Conservation (phyloP, 1,284 basidiomycete genomes). For the Ustilago curta region DNA sequence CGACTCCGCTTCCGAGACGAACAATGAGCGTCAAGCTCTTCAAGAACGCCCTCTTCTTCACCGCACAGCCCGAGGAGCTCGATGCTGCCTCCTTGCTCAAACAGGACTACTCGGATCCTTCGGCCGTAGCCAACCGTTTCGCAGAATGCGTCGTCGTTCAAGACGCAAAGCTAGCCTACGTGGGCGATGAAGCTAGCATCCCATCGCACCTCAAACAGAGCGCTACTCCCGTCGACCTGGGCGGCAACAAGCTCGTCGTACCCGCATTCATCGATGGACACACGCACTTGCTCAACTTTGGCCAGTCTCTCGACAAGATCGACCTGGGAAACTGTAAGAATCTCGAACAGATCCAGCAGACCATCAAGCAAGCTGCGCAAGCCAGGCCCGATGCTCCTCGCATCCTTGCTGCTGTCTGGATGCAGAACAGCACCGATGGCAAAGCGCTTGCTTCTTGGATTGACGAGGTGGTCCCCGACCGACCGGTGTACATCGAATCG, state of each 20-base stretch:
- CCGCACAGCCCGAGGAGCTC: constrained; percentile 39
- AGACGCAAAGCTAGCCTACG: constrained; percentile 35
- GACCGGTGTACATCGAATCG: constrained; percentile 45
- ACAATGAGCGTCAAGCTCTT: constrained; percentile 32
- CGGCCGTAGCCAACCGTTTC: constrained; percentile 22
- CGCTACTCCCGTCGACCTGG: constrained; percentile 31
- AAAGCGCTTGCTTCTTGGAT: constrained; percentile 36
- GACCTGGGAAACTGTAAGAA: constrained; percentile 44
- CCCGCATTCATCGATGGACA: constrained; percentile 53
- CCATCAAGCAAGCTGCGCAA: constrained; percentile 36
- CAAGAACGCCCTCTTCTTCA: constrained; percentile 48
- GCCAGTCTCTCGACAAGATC: constrained; percentile 49
- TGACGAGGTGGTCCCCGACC: constrained; percentile 40
- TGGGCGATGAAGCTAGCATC: constrained; percentile 22
- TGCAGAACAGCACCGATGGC: constrained; percentile 46
- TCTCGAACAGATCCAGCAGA: constrained; percentile 39
- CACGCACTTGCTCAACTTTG: constrained; percentile 47
- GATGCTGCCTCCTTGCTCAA: constrained; percentile 24
- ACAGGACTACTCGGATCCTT: constrained; percentile 32
- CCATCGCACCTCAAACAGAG: constrained; percentile 5
- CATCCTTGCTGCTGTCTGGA: constrained; percentile 43
- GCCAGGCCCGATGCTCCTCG: constrained; percentile 36
- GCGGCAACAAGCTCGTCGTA: constrained; percentile 38
- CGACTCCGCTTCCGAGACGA: neutral
- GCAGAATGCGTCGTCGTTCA: constrained; percentile 38